Percentiles rank a stretch among this genome's conserved stretches.
Conservation (phyloP, 768 basidiomycete genomes). For the Dendrothele bispora region DNA sequence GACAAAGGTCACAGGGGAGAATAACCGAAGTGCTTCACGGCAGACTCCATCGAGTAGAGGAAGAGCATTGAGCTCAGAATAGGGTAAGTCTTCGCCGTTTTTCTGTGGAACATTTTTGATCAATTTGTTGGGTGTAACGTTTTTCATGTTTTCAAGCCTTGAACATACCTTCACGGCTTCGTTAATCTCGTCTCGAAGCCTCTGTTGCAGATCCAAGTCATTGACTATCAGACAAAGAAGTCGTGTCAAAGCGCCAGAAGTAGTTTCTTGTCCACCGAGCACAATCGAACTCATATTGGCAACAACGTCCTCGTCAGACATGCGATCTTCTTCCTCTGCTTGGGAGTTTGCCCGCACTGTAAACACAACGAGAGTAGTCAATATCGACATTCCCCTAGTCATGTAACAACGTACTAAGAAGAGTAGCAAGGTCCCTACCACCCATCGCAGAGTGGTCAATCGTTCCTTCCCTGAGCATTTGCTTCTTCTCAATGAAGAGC, state of each 20-base stretch:
- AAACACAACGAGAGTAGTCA: neutral
- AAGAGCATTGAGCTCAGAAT: slow-evolving; percentile 35
- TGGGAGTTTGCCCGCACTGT: slow-evolving; percentile 31
- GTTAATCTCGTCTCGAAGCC: slow-evolving; percentile 25
- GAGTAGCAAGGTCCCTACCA: slow-evolving; percentile 22
- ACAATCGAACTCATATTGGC: slow-evolving; percentile 32
- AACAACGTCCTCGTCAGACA: slow-evolving; percentile 27
- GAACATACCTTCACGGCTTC: slow-evolving; percentile 14
- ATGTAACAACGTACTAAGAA: slow-evolving; percentile 17
- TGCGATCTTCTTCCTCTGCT: slow-evolving; percentile 23
- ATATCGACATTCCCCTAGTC: neutral
- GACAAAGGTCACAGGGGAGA: slow-evolving; percentile 24
- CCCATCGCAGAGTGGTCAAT: slow-evolving; percentile 16
- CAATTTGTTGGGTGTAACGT: neutral
- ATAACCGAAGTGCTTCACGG: slow-evolving; percentile 34
- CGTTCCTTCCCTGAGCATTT: slow-evolving; percentile 14
- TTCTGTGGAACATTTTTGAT: slow-evolving; percentile 13
- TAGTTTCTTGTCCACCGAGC: slow-evolving; percentile 36
- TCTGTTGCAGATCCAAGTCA: slow-evolving; percentile 27
- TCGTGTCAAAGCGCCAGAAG: slow-evolving; percentile 27
- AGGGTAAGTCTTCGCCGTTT: slow-evolving; percentile 28
- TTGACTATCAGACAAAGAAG: slow-evolving; percentile 25
- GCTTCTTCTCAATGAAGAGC: slow-evolving; percentile 16
- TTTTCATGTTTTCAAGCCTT: neutral
- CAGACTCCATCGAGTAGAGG: slow-evolving; percentile 38